phyloP scores from a whole-genome alignment of 768 basidiomycete genomes.

The Hericium erinaceus region DNA sequence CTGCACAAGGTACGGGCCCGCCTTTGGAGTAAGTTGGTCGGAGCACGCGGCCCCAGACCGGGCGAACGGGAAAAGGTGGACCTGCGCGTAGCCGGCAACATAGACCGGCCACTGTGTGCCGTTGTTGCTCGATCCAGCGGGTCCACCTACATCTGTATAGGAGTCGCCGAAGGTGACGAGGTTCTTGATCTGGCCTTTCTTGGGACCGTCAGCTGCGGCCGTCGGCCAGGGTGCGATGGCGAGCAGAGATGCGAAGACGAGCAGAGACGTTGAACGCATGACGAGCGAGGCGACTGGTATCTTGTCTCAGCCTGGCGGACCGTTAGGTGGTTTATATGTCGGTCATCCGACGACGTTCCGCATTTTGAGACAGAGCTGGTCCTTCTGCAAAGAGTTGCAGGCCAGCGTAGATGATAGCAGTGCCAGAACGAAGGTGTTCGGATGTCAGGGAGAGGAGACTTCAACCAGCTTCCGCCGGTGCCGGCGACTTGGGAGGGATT shows the following conservation, averaged over 20 bases:
- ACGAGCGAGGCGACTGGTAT: neutral
- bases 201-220: neutral
- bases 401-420: no score
- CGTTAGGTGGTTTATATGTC: neutral
- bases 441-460: no score
- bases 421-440: no score
- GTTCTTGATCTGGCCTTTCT: neutral
- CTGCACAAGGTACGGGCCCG: conserved; percentile 51
- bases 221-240: neutral
- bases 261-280: neutral
- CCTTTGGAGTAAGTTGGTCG: conserved; percentile 47
- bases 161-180: conserved; percentile 64
- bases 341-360: no score
- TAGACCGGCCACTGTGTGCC: conserved; percentile 55
- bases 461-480: no score
- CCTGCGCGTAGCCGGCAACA: conserved; percentile 44
- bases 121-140: conserved; percentile 23
- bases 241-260: neutral
- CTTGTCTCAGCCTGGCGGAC: neutral
- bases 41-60: conserved; percentile 58
- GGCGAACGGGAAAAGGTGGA: conserved; percentile 49
- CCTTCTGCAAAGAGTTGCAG: no score
- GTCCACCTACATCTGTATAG: conserved; percentile 44
- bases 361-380: no score
- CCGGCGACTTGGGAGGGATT: no score